Conservation (phyloP, 2,329 filamentous ascomycete genomes). For the Trichophyton mentagrophytes region DNA sequence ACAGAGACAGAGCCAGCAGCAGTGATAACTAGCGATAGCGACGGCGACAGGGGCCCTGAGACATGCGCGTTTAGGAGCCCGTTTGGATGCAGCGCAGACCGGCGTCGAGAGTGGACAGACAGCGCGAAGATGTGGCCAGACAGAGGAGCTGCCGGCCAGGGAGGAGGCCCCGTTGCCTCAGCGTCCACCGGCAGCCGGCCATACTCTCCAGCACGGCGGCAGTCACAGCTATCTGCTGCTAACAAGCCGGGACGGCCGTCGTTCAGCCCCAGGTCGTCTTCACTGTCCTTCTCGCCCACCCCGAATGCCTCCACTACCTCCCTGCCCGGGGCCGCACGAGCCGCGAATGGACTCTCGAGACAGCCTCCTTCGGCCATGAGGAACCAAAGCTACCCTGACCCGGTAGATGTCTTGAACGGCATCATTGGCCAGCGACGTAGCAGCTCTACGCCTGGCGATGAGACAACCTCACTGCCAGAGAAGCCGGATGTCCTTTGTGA, state of each 20-base stretch:
- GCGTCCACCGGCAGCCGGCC: conserved; percentile 53
- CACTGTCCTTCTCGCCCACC: conserved; percentile 58
- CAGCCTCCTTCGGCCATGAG: conserved; percentile 22
- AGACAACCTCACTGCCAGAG: conserved; percentile 1
- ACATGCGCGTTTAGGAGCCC: neutral
- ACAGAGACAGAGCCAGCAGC: neutral
- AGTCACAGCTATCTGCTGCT: conserved; percentile 56
- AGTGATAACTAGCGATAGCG: neutral
- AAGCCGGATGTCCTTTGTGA: conserved; percentile 41
- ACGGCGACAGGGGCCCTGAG: neutral
- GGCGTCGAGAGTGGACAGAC: neutral
- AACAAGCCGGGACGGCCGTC: conserved; percentile 51
- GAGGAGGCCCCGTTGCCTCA: conserved; percentile 49
- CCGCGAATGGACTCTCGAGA: conserved; percentile 51
- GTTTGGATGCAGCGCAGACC: neutral
- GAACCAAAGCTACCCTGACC: conserved; percentile 47
- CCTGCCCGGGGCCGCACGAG: conserved; percentile 51
- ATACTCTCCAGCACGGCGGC: conserved; percentile 57
- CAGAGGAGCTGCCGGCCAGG: conserved; percentile 61
- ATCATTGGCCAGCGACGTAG: conserved; percentile 37
- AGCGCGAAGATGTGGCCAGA: conserved; percentile 69
- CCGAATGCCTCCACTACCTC: conserved; percentile 66
- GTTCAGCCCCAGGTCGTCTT: conserved; percentile 59
- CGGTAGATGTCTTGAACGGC: conserved; percentile 54
- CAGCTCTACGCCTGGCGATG: conserved; percentile 8